Base-by-base conservation (phyloP, 2,329 filamentous ascomycete species). In the Pseudopithomyces chartarum region DNA sequence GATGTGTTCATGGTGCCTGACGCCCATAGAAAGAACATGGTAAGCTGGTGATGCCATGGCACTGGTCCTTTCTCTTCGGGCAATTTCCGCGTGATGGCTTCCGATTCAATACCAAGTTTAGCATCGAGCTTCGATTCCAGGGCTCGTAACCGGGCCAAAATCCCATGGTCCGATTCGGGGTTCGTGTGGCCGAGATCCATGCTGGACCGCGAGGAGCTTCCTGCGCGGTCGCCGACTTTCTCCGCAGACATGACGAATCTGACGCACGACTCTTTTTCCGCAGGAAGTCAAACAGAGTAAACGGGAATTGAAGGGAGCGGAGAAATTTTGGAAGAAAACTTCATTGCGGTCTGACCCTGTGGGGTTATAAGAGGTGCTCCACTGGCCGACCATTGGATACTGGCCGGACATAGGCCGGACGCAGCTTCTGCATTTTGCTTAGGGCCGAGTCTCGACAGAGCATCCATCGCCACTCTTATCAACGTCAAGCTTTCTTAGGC, bases 21-120 rank as follows among this genome's bases (percentile, higher is more conserved):
- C 58, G 74, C 80, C 79, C 78, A 81, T 38, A 81, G 60, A 44
- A 79, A 73, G 57, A 80, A 80, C 61, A 78, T 75, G 58, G 53
- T 64, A 56, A 69, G 51, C 29, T 69, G 65, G 23, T 69, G 60
- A 26, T 65, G 59, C 66, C 66, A 69, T 46, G 64, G 66, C 15
- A 69, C 65, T n/a, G 61, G 53, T 10, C 56, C 54, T 53, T 69
- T 69, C n/a, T 68, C 66, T 34, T 69, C 62, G n/a, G 66, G 65
- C 36, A 66, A 43, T 50, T 69, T 69, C 40, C 65, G 55, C 7
- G 57, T 61, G 20, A 68, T 68, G 32, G 66, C 66, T 46, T 69
- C 65, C 6, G 63, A 63, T 49, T 68, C 65, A 3, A 68, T 64
- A 2, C 65, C 65, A 26, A 68, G 55, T 42, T 62, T 65, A 15